These are phyloP conservation scores for Spirogloea muscicola DNA, from an alignment of 139 green algal species.

Conservation along the genomic window DNA sequence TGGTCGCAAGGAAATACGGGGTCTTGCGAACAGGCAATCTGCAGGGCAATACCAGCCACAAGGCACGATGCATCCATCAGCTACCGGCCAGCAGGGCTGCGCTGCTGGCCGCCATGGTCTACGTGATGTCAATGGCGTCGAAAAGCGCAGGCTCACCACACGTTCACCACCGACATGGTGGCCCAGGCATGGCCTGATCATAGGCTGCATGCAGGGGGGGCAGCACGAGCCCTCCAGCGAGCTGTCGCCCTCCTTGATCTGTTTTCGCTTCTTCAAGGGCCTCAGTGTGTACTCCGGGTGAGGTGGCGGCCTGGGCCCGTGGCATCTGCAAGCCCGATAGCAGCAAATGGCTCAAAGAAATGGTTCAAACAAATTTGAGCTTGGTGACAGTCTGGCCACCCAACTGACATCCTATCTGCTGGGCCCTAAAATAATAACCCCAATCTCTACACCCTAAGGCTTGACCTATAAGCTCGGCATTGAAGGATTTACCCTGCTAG, in stretches of 20 bases:
- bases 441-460: too few species aligned
- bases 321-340: too few species aligned
- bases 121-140: background rate
- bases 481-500: too few species aligned
- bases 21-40: slow-evolving; percentile 18
- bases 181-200: background rate
- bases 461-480: slow-evolving; percentile 6
- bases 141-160: background rate
- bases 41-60: background rate
- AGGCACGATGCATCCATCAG: background rate
- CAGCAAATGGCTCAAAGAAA: background rate
- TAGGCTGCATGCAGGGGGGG: slow-evolving; percentile 10
- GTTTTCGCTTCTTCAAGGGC: slow-evolving; percentile 28
- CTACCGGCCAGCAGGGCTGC: background rate
- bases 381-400: background rate
- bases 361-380: too few species aligned
- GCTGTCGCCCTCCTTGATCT: background rate
- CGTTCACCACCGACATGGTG: background rate
- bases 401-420: background rate
- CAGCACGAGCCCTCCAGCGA: slow-evolving; percentile 20
- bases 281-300: slow-evolving; percentile 31
- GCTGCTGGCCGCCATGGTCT: background rate
- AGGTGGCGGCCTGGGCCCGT: slow-evolving; percentile 58
- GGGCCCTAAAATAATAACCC: too few species aligned
- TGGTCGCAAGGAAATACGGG: slow-evolving; percentile 23